phyloP scores from a whole-genome alignment of 495 filamentous ascomycete species.

The Bathelium albidoporum region DNA sequence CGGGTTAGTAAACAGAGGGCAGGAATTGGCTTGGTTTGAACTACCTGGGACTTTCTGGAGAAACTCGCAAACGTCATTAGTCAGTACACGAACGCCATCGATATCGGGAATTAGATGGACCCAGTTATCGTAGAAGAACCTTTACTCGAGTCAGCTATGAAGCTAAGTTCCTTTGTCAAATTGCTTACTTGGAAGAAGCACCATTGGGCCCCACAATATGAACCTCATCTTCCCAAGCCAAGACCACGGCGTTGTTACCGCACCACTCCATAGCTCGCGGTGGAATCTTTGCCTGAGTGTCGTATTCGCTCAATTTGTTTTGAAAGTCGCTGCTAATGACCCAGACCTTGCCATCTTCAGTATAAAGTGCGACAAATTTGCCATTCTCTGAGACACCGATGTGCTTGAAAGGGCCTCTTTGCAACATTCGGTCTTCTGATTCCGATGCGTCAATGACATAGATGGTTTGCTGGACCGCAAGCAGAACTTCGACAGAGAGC shows the following conservation, averaged over 20 bases:
- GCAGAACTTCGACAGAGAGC: conserved; percentile 85
- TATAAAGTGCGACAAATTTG: conserved; percentile 76
- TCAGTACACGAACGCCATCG: conserved; percentile 79
- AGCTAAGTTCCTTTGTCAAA: neutral
- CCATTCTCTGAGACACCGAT: conserved; percentile 86
- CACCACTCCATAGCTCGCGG: conserved; percentile 92
- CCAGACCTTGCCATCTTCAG: conserved; percentile 74
- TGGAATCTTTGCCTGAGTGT: conserved; percentile 71
- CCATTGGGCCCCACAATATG: conserved; percentile 84
- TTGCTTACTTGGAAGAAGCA: conserved; percentile 51
- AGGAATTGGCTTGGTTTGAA: neutral
- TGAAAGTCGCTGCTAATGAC: conserved; percentile 93
- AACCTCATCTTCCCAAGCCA: conserved; percentile 98
- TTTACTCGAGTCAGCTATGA: conserved; percentile 25
- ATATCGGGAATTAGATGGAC: conserved; percentile 82
- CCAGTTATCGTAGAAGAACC: conserved; percentile 81
- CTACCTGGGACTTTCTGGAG: conserved; percentile 76
- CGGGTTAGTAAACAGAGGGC: conserved; percentile 7
- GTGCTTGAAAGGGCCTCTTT: conserved; percentile 86
- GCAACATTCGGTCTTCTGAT: conserved; percentile 78
- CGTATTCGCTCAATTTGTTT: conserved; percentile 80
- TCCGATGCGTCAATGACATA: conserved; percentile 79
- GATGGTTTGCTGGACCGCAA: conserved; percentile 77
- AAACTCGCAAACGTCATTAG: conserved; percentile 89
- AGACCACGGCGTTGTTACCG: conserved; percentile 84